Conservation (phyloP, 176 grass and related monocot species). For the sorghum (Sorghum bicolor) region DNA sequence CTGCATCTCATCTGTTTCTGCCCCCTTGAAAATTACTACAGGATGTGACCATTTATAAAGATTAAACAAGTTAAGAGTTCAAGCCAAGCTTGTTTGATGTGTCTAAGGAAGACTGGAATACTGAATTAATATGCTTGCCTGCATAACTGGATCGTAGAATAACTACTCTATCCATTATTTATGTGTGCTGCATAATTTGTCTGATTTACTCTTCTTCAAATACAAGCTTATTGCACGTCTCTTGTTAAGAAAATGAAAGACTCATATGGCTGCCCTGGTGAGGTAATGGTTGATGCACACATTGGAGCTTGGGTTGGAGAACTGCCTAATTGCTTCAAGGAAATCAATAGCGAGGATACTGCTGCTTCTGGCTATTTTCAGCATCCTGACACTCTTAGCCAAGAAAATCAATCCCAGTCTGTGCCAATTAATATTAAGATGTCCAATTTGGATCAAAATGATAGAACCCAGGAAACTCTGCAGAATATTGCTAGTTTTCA, state of each 20-base stretch:
- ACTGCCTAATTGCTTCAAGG: slow-evolving; percentile 63
- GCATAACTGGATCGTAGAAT: not conserved
- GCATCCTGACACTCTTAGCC: not conserved
- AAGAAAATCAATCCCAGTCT: slow-evolving; percentile 12
- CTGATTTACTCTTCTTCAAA: slow-evolving; percentile 40
- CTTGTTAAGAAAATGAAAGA: slow-evolving; percentile 81
- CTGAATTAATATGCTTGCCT: not conserved
- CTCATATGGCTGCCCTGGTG: slow-evolving; percentile 47
- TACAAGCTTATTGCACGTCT: slow-evolving; percentile 52
- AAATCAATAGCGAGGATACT: not conserved
- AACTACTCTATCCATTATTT: not conserved
- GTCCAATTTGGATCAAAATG: slow-evolving; percentile 29
- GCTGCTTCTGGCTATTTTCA: slow-evolving; percentile 3
- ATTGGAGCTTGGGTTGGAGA: slow-evolving; percentile 74
- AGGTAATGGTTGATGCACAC: slow-evolving; percentile 55
- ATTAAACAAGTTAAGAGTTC: not conserved
- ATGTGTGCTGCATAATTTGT: not conserved
- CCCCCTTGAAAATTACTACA: not conserved
- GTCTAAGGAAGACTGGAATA: not conserved
- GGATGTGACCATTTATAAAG: not conserved
- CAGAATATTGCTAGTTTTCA: slow-evolving; percentile 89
- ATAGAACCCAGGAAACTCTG: slow-evolving; percentile 16
- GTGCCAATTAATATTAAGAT: slow-evolving; percentile 24
- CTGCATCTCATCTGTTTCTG: not conserved
- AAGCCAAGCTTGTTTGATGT: not conserved